phyloP scores from a whole-genome alignment of 495 filamentous ascomycete genomes.

The Penicilliopsis zonata region DNA sequence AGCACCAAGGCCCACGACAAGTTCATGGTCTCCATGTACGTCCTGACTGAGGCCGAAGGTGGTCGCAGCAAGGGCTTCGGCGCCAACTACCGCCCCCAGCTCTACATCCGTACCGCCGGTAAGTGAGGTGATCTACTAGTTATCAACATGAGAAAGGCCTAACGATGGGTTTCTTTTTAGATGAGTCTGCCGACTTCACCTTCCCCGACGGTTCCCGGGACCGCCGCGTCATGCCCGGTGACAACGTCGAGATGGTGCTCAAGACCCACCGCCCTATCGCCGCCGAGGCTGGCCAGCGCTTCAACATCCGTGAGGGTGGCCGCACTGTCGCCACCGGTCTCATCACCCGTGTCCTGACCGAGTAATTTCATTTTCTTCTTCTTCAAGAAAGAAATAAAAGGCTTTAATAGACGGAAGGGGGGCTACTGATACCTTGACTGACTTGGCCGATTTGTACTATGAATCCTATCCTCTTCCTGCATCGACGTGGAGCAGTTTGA shows the following conservation, averaged over 20 bases:
- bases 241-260: slow-evolving; percentile 95
- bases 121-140: no score
- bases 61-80: slow-evolving; percentile 90
- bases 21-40: slow-evolving; percentile 92
- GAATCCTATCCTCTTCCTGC: slow-evolving; percentile 27
- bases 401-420: no score
- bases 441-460: slow-evolving; percentile 23
- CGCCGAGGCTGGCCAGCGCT: slow-evolving; percentile 77
- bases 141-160: no score
- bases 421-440: slow-evolving; percentile 3
- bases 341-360: slow-evolving; percentile 63
- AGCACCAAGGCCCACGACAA: slow-evolving; percentile 69
- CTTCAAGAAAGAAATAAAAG: no score
- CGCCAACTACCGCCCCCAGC: slow-evolving; percentile 88
- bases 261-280: slow-evolving; percentile 70
- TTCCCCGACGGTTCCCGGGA: slow-evolving; percentile 70
- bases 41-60: slow-evolving; percentile 94
- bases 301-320: slow-evolving; percentile 95
- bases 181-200: slow-evolving; percentile 69
- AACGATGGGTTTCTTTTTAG: no score
- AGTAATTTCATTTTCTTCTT: no score
- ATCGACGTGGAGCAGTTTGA: no score
- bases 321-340: slow-evolving; percentile 87
- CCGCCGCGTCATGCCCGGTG: slow-evolving; percentile 88
- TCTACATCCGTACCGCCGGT: slow-evolving; percentile 87